Evolutionary conservation across 768 basidiomycete species (phyloP).

Genomic region (Terana coerulea): DNA sequence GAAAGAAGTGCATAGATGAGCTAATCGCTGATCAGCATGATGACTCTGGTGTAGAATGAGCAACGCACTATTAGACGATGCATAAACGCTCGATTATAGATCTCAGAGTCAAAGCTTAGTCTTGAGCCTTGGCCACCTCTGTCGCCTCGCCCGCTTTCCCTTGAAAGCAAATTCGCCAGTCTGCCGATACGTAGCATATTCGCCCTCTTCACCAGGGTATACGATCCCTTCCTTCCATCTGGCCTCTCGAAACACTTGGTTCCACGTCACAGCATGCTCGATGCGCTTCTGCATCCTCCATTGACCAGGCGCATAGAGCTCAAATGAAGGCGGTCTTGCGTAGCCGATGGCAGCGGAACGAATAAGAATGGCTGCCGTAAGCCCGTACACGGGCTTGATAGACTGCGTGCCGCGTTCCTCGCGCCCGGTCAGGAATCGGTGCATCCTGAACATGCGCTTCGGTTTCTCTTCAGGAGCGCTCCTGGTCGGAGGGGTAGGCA

Average conservation of each 20-base stretch:
- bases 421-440: slow-evolving; percentile 82
- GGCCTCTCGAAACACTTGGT: slow-evolving; percentile 23
- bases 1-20: too few species aligned
- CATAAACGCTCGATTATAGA: too few species aligned
- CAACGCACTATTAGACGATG: too few species aligned
- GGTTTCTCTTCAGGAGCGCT: neutral
- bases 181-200: too few species aligned
- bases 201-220: slow-evolving; percentile 5
- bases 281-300: slow-evolving; percentile 39
- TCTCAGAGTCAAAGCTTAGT: too few species aligned
- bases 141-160: too few species aligned
- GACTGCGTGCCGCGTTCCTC: slow-evolving; percentile 65
- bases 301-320: slow-evolving; percentile 40
- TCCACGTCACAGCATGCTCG: slow-evolving; percentile 34
- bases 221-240: slow-evolving; percentile 19
- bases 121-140: too few species aligned
- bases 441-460: slow-evolving; percentile 46
- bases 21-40: too few species aligned
- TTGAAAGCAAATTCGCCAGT: too few species aligned
- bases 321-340: slow-evolving; percentile 41
- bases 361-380: slow-evolving; percentile 73
- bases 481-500: neutral
- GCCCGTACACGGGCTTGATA: slow-evolving; percentile 76
- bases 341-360: slow-evolving; percentile 48
- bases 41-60: too few species aligned